Evolutionary conservation across 1,284 basidiomycete species (phyloP).

Genomic region (Malassezia arunalokei): DNA sequence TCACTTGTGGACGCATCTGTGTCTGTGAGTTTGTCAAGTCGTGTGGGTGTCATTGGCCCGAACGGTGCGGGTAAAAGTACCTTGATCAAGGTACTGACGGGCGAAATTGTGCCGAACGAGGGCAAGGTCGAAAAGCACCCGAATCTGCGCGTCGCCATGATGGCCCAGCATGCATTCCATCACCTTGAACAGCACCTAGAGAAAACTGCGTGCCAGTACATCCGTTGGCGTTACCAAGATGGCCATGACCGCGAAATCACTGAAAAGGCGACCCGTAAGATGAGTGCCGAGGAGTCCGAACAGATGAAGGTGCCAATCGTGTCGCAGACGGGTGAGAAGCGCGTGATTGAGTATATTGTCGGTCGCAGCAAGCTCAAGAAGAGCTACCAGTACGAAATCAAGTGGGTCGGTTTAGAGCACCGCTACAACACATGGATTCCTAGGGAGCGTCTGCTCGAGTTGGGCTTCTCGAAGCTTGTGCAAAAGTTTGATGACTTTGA

Average conservation of each 20-base stretch:
- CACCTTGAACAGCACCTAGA: conserved; percentile 45
- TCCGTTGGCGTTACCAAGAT: conserved; percentile 96
- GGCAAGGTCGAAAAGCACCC: conserved; percentile 94
- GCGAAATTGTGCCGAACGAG: conserved; percentile 83
- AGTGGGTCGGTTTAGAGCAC: conserved; percentile 90
- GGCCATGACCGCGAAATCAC: conserved; percentile 91
- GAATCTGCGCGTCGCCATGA: conserved; percentile 85
- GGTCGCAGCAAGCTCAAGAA: conserved; percentile 98
- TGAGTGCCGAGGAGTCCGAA: conserved; percentile 75
- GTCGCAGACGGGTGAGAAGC: conserved; percentile 77
- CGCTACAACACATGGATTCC: conserved; percentile 86
- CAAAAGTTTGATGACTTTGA: conserved; percentile 96
- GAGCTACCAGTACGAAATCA: conserved; percentile 80
- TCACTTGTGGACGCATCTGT: conserved; percentile 80
- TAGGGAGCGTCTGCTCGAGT: conserved; percentile 72
- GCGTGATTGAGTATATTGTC: conserved; percentile 78
- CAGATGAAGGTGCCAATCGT: conserved; percentile 77
- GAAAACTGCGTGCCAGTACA: conserved; percentile 43
- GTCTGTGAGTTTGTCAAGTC: conserved; percentile 66
- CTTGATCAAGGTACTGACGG: conserved; percentile 91
- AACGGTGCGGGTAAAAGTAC: conserved; percentile 56
- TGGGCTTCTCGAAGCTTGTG: conserved; percentile 81
- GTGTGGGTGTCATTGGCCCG: conserved; percentile 47
- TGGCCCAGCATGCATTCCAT: conserved; percentile 67
- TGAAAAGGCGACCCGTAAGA: conserved; percentile 74